phyloP scores from a whole-genome alignment of 2,329 filamentous ascomycete species.

The Fusarium cyanostomum region DNA sequence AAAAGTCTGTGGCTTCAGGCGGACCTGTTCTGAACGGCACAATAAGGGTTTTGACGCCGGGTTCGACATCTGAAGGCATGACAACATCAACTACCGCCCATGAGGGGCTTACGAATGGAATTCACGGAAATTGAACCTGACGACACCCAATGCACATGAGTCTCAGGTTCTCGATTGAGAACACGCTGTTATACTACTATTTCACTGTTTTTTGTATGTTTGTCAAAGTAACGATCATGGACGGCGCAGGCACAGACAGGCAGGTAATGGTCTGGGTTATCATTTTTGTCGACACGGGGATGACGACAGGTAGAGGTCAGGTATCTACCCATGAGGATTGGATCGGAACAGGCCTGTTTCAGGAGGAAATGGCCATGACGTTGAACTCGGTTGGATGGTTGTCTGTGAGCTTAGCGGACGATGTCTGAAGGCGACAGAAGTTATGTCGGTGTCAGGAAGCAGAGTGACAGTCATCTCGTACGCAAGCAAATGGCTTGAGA shows the following conservation, averaged over 20 bases:
- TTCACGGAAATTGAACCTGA: slow-evolving; percentile 41
- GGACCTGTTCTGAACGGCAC: slow-evolving; percentile 47
- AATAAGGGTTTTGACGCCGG: slow-evolving; percentile 32
- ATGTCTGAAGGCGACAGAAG: slow-evolving; percentile 10
- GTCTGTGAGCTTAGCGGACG: slow-evolving; percentile 17
- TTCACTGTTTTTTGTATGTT: slow-evolving; percentile 34
- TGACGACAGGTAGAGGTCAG: slow-evolving; percentile 10
- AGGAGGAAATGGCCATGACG: slow-evolving; percentile 16
- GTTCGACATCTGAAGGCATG: slow-evolving; percentile 31
- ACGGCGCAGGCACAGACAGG: slow-evolving; percentile 38
- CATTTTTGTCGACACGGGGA: slow-evolving; percentile 34
- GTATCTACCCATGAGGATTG: slow-evolving; percentile 24
- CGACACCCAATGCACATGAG: slow-evolving; percentile 9
- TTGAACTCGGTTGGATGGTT: slow-evolving; percentile 36
- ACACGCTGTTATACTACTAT: slow-evolving; percentile 34
- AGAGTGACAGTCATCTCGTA: slow-evolving; percentile 22
- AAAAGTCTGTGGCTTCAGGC: slow-evolving; percentile 42
- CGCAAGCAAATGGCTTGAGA: slow-evolving; percentile 14
- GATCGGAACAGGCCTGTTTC: slow-evolving; percentile 30
- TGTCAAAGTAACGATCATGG: slow-evolving; percentile 43
- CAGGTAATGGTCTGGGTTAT: slow-evolving; percentile 28
- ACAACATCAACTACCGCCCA: slow-evolving; percentile 26
- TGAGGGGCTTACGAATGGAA: slow-evolving; percentile 44
- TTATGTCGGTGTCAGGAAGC: slow-evolving; percentile 20
- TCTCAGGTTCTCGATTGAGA: slow-evolving; percentile 11